phyloP scores from a whole-genome alignment of 2,329 filamentous ascomycete genomes.

The Aspergillus ochraceoroseus region DNA sequence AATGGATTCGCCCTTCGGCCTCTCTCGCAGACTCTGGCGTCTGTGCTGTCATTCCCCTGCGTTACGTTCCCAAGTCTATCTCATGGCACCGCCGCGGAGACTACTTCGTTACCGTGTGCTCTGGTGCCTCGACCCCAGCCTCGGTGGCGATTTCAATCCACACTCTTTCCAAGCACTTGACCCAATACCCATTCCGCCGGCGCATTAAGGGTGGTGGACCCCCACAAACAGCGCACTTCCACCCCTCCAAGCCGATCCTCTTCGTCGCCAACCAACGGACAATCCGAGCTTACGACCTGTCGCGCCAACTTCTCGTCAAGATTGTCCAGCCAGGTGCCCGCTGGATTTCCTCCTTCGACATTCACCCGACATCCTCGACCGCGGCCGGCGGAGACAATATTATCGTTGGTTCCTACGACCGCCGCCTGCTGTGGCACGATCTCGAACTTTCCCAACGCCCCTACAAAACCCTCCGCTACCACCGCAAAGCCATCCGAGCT shows the following conservation, averaged over 20 bases:
- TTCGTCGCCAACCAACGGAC: slow-evolving; percentile 94
- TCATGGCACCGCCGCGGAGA: slow-evolving; percentile 93
- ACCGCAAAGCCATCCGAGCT: slow-evolving; percentile 81
- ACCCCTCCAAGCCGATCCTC: slow-evolving; percentile 85
- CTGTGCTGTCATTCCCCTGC: slow-evolving; percentile 72
- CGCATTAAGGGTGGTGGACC: slow-evolving; percentile 64
- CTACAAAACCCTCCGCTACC: slow-evolving; percentile 95
- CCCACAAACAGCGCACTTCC: slow-evolving; percentile 86
- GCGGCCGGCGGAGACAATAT: slow-evolving; percentile 90
- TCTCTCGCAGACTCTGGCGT: slow-evolving; percentile 70
- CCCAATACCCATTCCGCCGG: slow-evolving; percentile 85
- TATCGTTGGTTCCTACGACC: slow-evolving; percentile 90
- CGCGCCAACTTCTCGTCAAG: slow-evolving; percentile 85
- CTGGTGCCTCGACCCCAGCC: slow-evolving; percentile 50
- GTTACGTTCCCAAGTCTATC: slow-evolving; percentile 76
- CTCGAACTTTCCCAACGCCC: slow-evolving; percentile 83
- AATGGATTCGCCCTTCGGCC: slow-evolving; percentile 74
- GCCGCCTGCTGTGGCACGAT: slow-evolving; percentile 92
- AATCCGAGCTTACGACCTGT: slow-evolving; percentile 89
- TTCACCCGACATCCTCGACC: slow-evolving; percentile 83
- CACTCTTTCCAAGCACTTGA: slow-evolving; percentile 89
- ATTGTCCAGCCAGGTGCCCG: slow-evolving; percentile 88
- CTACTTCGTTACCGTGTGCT: slow-evolving; percentile 88
- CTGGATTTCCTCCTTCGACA: slow-evolving; percentile 90
- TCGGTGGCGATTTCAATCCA: slow-evolving; percentile 78